phyloP scores from a whole-genome alignment of 2,329 filamentous ascomycete species.

The Scedosporium apiospermum region DNA sequence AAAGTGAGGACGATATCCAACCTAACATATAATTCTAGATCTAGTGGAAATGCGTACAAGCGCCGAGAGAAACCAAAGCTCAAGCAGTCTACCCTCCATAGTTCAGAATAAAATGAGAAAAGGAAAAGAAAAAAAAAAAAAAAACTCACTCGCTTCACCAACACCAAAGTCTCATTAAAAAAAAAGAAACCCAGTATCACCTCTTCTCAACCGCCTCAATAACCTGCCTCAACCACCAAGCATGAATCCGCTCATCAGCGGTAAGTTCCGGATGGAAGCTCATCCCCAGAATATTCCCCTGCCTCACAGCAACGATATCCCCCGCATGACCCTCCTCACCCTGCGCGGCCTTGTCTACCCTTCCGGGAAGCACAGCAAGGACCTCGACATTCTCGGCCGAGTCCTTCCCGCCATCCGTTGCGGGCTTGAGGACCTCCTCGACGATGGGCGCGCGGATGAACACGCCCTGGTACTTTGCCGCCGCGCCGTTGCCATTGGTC shows the following conservation, averaged over 20 bases:
- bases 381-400: conserved; percentile 33
- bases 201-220: conserved; percentile 8
- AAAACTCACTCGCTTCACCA: not conserved
- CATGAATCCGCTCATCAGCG: conserved; percentile 76
- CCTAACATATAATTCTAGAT: too few relatives aligned
- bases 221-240: conserved; percentile 79
- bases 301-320: conserved; percentile 79
- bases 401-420: conserved; percentile 6
- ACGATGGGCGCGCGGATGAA: conserved; percentile 95
- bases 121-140: not conserved
- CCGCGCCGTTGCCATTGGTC: not conserved
- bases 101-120: not conserved
- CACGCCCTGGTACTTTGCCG: conserved; percentile 64
- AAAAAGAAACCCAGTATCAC: not conserved
- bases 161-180: not conserved
- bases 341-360: conserved; percentile 28
- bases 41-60: too few relatives aligned
- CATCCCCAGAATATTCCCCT: conserved; percentile 87
- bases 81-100: too few relatives aligned
- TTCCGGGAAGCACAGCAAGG: conserved; percentile 38
- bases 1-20: too few relatives aligned
- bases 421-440: conserved; percentile 58
- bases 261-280: conserved; percentile 96
- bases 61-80: too few relatives aligned
- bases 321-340: conserved; percentile 37